Evolutionary conservation across 768 basidiomycete genomes (phyloP), one percentile per base, ranked within the genome.

Genomic region (Termitomyces sp.): DNA sequence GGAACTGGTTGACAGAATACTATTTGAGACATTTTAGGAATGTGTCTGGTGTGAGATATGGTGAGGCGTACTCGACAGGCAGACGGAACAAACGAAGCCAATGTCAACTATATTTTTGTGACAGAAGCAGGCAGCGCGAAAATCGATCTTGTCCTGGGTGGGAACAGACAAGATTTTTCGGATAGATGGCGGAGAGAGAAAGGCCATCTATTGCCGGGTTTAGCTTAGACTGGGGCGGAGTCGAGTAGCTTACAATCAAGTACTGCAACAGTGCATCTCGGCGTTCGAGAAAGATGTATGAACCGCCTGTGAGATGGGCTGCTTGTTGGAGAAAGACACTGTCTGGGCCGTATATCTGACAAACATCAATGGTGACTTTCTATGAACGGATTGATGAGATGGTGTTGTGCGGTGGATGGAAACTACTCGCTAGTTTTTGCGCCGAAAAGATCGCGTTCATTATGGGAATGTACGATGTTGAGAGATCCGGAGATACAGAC

Each of bases 361-460:
- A 91, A 13, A 97, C 91, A 66, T 99, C 97, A 64, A 99, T 96
- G 2, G 91, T 91, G 18, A 96, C 90, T 85, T 92, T 95, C 96
- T 98, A 67, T 39, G 23, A 45, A 41, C 36, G 32, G 41, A 35
- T 25, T n/a, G 31, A 20, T 44, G 40, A 42, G 44, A 51, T 5
- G 6, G 40, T 5, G 56, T 44, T 36, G 44, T 36, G 16, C 38
- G 41, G 53, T 32, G n/a, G 38, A 36, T 20, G 43, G 39, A 49
- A 27, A 39, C 32, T 52, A 50, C 87, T 61, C 59, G 91, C 96
- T 61, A 94, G 78, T 75, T 99, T 99, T 70, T 99, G 97, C 5
- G 97, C 97, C 16, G 95, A 94, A 72, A 99, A 99, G 46, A 98
- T 98, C 51, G 94, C 88, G 68, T 98, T 98, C 97, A 99, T 99